These are phyloP conservation scores for Pythium periplocum DNA, from an alignment of 352 stramenopile species.

Conservation along the genomic window DNA sequence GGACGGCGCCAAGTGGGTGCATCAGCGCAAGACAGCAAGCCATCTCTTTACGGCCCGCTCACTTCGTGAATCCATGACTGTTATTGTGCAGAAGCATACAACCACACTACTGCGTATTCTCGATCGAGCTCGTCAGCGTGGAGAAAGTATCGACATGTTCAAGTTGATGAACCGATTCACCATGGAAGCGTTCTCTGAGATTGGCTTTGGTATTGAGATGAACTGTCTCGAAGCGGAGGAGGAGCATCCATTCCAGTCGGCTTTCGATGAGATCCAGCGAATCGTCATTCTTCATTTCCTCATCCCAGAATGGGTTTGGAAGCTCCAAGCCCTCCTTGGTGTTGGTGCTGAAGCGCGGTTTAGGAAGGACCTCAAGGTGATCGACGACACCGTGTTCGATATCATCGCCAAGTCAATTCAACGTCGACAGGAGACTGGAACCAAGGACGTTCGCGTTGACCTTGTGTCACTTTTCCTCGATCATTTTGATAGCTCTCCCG, in stretches of 20 bases:
- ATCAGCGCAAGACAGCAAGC: slow-evolving; percentile 48
- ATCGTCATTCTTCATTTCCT: slow-evolving; percentile 26
- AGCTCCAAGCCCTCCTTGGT: slow-evolving; percentile 24
- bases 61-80: slow-evolving; percentile 43
- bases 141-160: slow-evolving; percentile 30
- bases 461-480: slow-evolving; percentile 56
- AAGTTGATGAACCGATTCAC: slow-evolving; percentile 41
- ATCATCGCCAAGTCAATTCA: slow-evolving; percentile 38
- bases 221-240: slow-evolving; percentile 30
- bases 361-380: slow-evolving; percentile 26
- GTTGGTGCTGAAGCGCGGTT: slow-evolving; percentile 31
- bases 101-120: slow-evolving; percentile 21
- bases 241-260: slow-evolving; percentile 47
- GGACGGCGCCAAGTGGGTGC: slow-evolving; percentile 36
- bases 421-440: background rate
- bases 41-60: slow-evolving; percentile 43
- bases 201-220: slow-evolving; percentile 50
- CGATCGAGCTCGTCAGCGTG: slow-evolving; percentile 2
- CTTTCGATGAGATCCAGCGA: slow-evolving; percentile 38
- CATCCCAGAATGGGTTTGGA: slow-evolving; percentile 36
- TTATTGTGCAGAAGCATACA: slow-evolving; percentile 23
- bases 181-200: slow-evolving; percentile 48
- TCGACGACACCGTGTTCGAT: slow-evolving; percentile 41
- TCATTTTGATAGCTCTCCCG: slow-evolving; percentile 8
- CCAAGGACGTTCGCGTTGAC: slow-evolving; percentile 15